Percentiles rank a stretch among this genome's conserved stretches.
Evolutionary conservation across 768 basidiomycete genomes (phyloP).

Genomic region (Boletus subparvulus): DNA sequence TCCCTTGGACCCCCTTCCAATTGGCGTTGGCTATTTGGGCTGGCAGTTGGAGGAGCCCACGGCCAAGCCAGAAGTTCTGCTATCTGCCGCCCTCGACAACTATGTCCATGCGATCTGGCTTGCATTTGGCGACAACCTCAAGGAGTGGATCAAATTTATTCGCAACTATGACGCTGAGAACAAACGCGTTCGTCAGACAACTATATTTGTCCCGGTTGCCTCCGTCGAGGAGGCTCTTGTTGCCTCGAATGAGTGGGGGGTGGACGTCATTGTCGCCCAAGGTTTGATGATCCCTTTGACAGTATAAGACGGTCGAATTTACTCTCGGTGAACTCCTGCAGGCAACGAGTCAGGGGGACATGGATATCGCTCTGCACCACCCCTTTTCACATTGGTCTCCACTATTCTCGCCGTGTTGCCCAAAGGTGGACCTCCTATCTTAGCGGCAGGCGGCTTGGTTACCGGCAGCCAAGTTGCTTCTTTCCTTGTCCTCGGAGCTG

Average conservation of each 20-base stretch:
- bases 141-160: conserved; percentile 59
- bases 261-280: conserved; percentile 77
- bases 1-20: conserved; percentile 40
- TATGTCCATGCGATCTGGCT: conserved; percentile 72
- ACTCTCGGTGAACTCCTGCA: conserved; percentile 27
- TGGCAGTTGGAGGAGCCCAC: conserved; percentile 64
- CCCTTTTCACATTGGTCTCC: conserved; percentile 61
- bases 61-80: conserved; percentile 38
- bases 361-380: conserved; percentile 54
- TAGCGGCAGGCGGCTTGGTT: conserved; percentile 75
- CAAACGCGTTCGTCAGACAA: conserved; percentile 42
- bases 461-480: conserved; percentile 65
- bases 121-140: conserved; percentile 60
- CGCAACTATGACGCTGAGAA: conserved; percentile 51
- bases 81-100: conserved; percentile 52
- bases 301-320: background rate
- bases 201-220: conserved; percentile 65
- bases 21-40: conserved; percentile 74
- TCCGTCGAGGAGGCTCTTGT: conserved; percentile 56
- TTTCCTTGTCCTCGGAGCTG: conserved; percentile 62
- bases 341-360: conserved; percentile 84
- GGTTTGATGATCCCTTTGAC: conserved; percentile 42
- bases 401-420: conserved; percentile 47
- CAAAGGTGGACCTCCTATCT: conserved; percentile 47
- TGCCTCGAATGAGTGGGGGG: conserved; percentile 66